Conservation (phyloP, 176 grass and related monocot species). For the Oryza punctata region DNA sequence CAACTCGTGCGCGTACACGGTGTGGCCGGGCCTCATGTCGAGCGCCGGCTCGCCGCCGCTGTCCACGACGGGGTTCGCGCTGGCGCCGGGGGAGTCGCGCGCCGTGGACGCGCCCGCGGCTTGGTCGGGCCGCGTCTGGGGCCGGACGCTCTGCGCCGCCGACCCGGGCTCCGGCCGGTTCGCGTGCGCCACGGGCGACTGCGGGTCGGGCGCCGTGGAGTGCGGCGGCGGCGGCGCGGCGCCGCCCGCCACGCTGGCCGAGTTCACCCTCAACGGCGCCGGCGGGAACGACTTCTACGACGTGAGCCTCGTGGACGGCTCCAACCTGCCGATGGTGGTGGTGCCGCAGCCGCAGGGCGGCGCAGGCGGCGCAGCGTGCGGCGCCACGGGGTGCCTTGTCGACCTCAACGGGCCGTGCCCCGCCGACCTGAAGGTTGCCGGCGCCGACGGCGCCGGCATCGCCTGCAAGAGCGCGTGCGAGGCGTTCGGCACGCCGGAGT, state of each 20-base stretch:
- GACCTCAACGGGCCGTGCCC: constrained; percentile 85
- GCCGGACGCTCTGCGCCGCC: constrained; percentile 75
- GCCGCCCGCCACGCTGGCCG: constrained; percentile 71
- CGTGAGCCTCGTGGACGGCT: constrained; percentile 95
- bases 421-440: constrained; percentile 50
- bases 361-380: neutral
- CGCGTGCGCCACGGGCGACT: constrained; percentile 81
- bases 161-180: constrained; percentile 55
- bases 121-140: constrained; percentile 81
- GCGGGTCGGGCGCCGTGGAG: constrained; percentile 51
- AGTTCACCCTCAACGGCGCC: constrained; percentile 85
- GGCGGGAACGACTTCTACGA: constrained; percentile 93
- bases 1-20: constrained; percentile 67
- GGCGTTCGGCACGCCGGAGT: constrained; percentile 80
- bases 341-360: constrained; percentile 59
- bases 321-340: constrained; percentile 81
- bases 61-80: constrained; percentile 55
- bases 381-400: constrained; percentile 71
- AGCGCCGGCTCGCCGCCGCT: constrained; percentile 53
- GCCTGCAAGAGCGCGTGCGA: constrained; percentile 74
- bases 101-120: constrained; percentile 36
- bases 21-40: constrained; percentile 69
- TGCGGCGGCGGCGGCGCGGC: constrained; percentile 64
- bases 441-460: constrained; percentile 7
- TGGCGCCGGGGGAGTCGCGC: constrained; percentile 52